Evolutionary conservation across 371 early-diverging fungal species (phyloP), one percentile per base, ranked within the genome.

Genomic region (Mucor irregularis): DNA sequence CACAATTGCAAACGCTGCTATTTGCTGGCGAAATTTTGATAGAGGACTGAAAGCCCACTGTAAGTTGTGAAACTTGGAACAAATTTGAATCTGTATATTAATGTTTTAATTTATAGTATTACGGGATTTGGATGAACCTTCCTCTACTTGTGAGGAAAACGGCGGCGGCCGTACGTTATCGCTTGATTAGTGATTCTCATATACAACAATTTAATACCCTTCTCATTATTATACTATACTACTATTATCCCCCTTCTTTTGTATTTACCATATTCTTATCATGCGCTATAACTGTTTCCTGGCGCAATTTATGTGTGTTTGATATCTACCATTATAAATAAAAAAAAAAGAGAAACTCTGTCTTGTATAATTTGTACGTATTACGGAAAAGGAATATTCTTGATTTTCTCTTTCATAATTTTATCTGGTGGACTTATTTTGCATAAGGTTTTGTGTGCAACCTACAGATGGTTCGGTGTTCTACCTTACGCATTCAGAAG

Each of bases 21-120:
- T 87, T 7, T 96, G 95, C 59, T 81, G 82, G 73, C 68, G 71
- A 4, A 93, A 93, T 70, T 96, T 96, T 81, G 90, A 86, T 34
- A 86, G 87, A 50, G 96, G 96, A 0, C 72, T 96, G 22, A 90
- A 89, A 66, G 48, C 69, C 11, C 77, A 76, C 54, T 49, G 74
- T 73, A 71, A 69, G 72, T 65, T 14, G n/a, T 26, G 4, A n/a
- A 16, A 29, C 13, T 33, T 2, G 3, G 45, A 31, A 24, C 21
- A 6, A 19, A 22, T 16, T 13, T 11, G 1, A 33, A 34, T 22
- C 11, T 24, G 13, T 3, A 10, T 0, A 49, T 24, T 9, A 6
- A 13, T 35, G 5, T 31, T 19, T 47, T n/a, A 10, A 11, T 10
- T 13, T n/a, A 1, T 30, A 58, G 37, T 53, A 39, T 29, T 59